Evolutionary conservation across 148 eudicot species (phyloP), one percentile per base, ranked within the genome.

Genomic region (Dysphania ambrosioides): DNA sequence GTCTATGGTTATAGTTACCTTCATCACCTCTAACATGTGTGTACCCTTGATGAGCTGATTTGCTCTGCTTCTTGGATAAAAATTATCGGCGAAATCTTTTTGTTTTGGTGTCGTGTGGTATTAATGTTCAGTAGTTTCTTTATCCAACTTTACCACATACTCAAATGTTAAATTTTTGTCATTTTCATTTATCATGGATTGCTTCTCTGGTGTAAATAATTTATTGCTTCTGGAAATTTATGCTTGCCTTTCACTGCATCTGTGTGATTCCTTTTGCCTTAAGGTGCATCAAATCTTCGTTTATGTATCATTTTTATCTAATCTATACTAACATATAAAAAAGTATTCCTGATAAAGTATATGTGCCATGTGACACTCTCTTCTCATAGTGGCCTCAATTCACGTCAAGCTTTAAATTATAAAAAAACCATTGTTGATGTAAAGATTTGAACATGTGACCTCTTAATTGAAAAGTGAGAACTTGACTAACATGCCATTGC

Each of bases 1-100:
- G 47, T 57, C 38, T 31, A 34, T 32, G 65, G 24, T 24, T 40
- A 38, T 42, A 41, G 36, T 51, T 62, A 59, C 32, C 72, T 51
- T 27, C 36, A 60, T 74, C 51, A 51, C 30, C 30, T 59, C 44
- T 59, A 60, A 12, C 55, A 59, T 63, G 61, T 64, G 18, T 15
- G 18, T 31, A 23, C 38, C 26, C 47, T 49, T 56, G 63, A 12
- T 9, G 31, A 42, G 12, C 8, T 68, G 23, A 18, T 38, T 59
- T 58, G 15, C 34, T 44, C 6, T n/a, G 24, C 35, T n/a, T 12
- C 5, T 70, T 53, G 66, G 58, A 56, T 26, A 36, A 51, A 31
- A 18, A 58, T 26, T 18, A 8, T 26, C n/a, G n/a, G n/a, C 6
- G 19, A 41, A 27, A 70, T 19, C 10, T 1, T 18, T 53, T 32